These are phyloP conservation scores for Rubia tinctorum DNA, from an alignment of 305 asterid species.

Conservation along the genomic window DNA sequence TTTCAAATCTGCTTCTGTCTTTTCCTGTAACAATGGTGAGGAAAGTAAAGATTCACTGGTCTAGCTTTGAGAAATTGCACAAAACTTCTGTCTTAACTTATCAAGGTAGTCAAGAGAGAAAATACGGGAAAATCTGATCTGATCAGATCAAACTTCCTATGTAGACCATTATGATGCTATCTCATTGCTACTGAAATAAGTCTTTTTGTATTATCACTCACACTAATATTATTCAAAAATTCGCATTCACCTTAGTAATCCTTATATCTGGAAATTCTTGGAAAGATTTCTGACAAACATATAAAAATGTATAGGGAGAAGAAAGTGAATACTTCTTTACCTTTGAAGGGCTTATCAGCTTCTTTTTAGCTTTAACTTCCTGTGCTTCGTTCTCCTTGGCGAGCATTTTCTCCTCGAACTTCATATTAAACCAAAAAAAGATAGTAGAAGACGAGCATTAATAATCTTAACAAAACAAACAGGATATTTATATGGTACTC, in stretches of 20 bases:
- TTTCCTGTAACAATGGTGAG: slow-evolving; percentile 31
- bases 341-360: slow-evolving; percentile 31
- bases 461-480: neutral
- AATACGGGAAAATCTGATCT: neutral
- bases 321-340: neutral
- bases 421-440: slow-evolving; percentile 36
- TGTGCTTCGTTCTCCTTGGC: slow-evolving; percentile 46
- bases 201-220: neutral
- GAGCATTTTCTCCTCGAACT: slow-evolving; percentile 45
- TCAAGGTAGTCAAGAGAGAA: neutral
- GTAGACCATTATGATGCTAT: neutral
- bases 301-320: neutral
- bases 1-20: slow-evolving; percentile 34
- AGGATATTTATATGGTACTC: neutral
- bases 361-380: slow-evolving; percentile 40
- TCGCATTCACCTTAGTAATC: neutral
- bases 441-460: neutral
- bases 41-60: neutral
- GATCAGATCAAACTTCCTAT: neutral
- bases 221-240: neutral
- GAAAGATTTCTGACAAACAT: neutral
- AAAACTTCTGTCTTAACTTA: neutral
- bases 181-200: neutral
- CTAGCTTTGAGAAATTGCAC: neutral
- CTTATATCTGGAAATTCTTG: neutral